Percentiles rank a stretch among this genome's conserved stretches.
Evolutionary conservation across 2,329 filamentous ascomycete species (phyloP).

Genomic region (Alternaria sp.): DNA sequence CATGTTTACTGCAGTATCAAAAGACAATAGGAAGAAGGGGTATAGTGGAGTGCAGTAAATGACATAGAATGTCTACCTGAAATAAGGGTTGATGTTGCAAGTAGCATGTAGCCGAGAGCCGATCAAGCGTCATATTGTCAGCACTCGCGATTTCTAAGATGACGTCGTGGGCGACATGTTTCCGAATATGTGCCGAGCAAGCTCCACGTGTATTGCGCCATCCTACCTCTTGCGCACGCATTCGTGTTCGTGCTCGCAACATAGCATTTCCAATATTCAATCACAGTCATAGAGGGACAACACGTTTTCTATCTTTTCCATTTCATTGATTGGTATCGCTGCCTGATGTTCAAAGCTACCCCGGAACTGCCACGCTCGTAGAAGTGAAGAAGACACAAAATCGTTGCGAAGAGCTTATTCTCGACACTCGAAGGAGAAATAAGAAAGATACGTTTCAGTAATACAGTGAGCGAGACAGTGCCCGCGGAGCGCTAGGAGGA

Average conservation of each 20-base stretch:
- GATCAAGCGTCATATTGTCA: not conserved
- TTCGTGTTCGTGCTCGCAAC: not conserved
- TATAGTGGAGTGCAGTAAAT: not conserved
- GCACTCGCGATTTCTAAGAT: constrained; percentile 12
- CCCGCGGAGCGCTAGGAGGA: not conserved
- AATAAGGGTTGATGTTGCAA: not conserved
- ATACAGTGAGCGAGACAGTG: constrained; percentile 7
- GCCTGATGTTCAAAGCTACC: not conserved
- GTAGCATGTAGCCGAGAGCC: not conserved
- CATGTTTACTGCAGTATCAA: constrained; percentile 23
- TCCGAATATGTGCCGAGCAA: constrained; percentile 9
- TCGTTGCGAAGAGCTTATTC: not conserved
- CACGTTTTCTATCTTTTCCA: not conserved
- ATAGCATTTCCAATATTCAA: not conserved
- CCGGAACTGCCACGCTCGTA: constrained; percentile 1
- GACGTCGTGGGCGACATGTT: constrained; percentile 12
- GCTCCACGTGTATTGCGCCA: not conserved
- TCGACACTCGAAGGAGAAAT: not conserved
- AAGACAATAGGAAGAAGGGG: not conserved
- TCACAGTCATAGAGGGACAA: not conserved
- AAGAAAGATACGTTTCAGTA: constrained; percentile 7
- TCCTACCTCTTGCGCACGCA: not conserved
- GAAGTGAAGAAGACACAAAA: constrained; percentile 1
- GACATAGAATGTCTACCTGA: not conserved
- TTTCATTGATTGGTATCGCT: not conserved